Evolutionary conservation across 371 early-diverging fungal species (phyloP).

Genomic region (Saksenaea oblongispora): DNA sequence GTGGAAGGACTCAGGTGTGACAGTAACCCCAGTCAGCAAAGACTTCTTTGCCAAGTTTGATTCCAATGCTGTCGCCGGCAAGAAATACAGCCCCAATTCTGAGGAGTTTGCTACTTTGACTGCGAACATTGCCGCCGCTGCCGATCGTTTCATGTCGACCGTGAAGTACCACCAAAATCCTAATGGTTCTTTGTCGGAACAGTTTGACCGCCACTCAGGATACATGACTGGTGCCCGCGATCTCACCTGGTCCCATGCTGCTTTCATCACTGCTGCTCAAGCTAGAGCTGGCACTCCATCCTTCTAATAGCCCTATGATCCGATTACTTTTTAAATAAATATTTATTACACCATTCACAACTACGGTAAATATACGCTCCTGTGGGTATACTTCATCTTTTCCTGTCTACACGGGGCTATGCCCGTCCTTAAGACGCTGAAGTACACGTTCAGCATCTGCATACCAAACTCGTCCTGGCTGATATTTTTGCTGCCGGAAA

Average conservation of each 20-base stretch:
- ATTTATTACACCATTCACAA: not conserved
- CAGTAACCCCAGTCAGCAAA: conserved; percentile 42
- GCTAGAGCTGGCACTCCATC: conserved; percentile 23
- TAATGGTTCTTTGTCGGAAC: conserved; percentile 67
- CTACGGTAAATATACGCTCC: not conserved
- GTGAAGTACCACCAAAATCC: conserved; percentile 52
- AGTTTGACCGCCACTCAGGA: conserved; percentile 62
- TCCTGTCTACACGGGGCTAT: not conserved
- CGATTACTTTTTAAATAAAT: not conserved
- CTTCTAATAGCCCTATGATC: conserved; percentile 4
- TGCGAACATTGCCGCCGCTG: conserved; percentile 32
- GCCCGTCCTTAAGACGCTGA: conserved; percentile 7
- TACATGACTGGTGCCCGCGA: conserved; percentile 66
- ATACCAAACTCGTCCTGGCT: conserved; percentile 32
- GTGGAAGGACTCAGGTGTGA: conserved; percentile 27
- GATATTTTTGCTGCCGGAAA: conserved; percentile 27
- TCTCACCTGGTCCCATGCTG: conserved; percentile 79
- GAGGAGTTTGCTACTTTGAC: conserved; percentile 25
- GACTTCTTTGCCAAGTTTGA: conserved; percentile 39
- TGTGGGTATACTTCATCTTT: not conserved
- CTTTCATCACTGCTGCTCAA: conserved; percentile 51
- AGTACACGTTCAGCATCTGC: conserved; percentile 21
- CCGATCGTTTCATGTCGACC: conserved; percentile 60
- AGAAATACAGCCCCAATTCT: conserved; percentile 18
- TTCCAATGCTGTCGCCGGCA: conserved; percentile 15